Evolutionary conservation across 805 yeast genomes (phyloP).

Genomic region (Kluyveromyces nonfermentans): DNA sequence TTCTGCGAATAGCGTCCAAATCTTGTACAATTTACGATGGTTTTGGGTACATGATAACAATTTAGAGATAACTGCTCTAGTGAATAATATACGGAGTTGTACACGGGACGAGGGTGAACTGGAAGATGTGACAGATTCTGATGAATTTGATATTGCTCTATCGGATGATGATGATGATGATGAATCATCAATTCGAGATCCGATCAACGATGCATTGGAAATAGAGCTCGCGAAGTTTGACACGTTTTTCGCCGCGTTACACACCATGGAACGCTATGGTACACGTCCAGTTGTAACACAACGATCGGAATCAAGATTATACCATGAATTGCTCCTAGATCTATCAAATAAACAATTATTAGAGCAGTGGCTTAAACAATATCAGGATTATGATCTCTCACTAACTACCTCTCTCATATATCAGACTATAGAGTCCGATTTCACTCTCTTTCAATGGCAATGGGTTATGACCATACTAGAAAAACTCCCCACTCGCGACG

Average conservation of each 20-base stretch:
- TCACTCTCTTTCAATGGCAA: constrained; percentile 3
- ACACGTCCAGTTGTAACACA: not conserved
- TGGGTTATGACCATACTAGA: constrained; percentile 4
- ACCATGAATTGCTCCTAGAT: not conserved
- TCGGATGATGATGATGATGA: constrained; percentile 1
- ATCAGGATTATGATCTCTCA: not conserved
- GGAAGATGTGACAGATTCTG: constrained; percentile 2
- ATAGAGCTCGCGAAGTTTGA: not conserved
- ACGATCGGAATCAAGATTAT: not conserved
- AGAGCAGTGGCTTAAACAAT: constrained; percentile 1
- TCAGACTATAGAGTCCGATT: not conserved
- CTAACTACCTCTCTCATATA: not conserved
- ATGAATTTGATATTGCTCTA: constrained; percentile 2
- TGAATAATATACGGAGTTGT: not conserved
- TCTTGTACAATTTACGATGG: constrained; percentile 1
- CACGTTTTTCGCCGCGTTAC: not conserved
- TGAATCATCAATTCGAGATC: not conserved
- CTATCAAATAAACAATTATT: not conserved
- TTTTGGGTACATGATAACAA: not conserved
- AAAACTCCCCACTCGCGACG: not conserved
- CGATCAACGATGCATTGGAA: not conserved
- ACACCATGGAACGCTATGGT: not conserved
- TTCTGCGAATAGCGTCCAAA: not conserved
- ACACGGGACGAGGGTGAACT: constrained; percentile 3
- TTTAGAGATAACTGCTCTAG: not conserved